Conservation (phyloP, 225 moss, liverwort and hornwort genomes). For the Bryoerythrophyllum caledonicum region DNA sequence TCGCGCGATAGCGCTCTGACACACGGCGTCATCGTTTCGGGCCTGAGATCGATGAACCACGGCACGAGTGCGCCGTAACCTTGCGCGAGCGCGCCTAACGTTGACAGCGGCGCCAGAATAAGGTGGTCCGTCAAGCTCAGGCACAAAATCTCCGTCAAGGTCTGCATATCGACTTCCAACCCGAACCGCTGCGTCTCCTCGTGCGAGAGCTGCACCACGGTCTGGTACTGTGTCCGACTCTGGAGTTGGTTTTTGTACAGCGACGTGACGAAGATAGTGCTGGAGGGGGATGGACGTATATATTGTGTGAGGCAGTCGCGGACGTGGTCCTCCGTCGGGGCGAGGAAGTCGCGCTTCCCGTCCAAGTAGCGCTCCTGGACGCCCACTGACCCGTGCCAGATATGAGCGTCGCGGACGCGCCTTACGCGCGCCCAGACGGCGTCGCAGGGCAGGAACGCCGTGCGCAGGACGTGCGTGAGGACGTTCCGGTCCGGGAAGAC, state of each 20-base stretch:
- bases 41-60: conserved; percentile 51
- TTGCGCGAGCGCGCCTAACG: conserved; percentile 62
- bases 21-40: conserved; percentile 31
- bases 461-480: conserved; percentile 50
- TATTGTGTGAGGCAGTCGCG: neutral
- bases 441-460: conserved; percentile 55
- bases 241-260: conserved; percentile 38
- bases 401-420: conserved; percentile 42
- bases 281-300: neutral
- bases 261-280: conserved; percentile 53
- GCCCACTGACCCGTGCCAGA: conserved; percentile 42
- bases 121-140: conserved; percentile 61
- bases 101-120: conserved; percentile 54
- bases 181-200: conserved; percentile 45
- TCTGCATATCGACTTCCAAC: conserved; percentile 47
- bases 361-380: conserved; percentile 53
- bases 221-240: too few relatives aligned
- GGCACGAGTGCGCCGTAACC: conserved; percentile 61
- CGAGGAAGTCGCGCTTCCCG: conserved; percentile 33
- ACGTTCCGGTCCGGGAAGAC: conserved; percentile 49
- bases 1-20: conserved; percentile 43
- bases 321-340: conserved; percentile 19
- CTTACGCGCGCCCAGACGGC: conserved; percentile 54
- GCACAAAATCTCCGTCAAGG: conserved; percentile 54
- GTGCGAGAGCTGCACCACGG: conserved; percentile 54